Base-by-base conservation (phyloP, 2,329 filamentous ascomycete genomes). In the Grosmannia penicillata region DNA sequence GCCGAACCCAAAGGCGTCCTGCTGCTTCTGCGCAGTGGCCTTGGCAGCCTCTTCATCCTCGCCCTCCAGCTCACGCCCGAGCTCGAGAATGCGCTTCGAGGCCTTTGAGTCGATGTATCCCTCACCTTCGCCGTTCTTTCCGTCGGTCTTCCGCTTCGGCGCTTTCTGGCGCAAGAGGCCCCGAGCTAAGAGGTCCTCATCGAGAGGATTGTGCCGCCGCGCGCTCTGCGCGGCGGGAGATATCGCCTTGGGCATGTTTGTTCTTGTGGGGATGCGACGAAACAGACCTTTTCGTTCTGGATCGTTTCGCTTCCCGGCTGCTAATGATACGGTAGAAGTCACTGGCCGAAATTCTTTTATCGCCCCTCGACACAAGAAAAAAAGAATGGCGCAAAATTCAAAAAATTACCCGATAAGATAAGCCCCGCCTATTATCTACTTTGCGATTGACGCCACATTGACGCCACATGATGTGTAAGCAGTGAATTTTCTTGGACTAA, bases 71-170 rank as follows among this genome's bases (percentile, higher is more conserved):
- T 93, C 84, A 51, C 86, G 82, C 38, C 89, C 87, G 49, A 96
- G 84, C 48, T 81, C 79, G 9, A 37, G 28, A 32, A 37, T 37
- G 11, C 19, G 19, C 36, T 37, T 73, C 42, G 87, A 94, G 18
- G 86, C 78, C 55, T 83, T 87, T 41, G 86, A 78, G 57, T 95
- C 86, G 45, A 96, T 75, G 52, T 81, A 95, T 44, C 82, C 74
- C 43, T 72, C 70, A 41, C 75, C 69, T 9, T 68, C 66, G 24
- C 71, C 67, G 26, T 75, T 70, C 41, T 72, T 72, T 36, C 68
- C 71, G 65, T 68, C 36, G 57, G 68, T 64, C 58, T 77, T 80
- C 49, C 70, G 69, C 63, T 84, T 84, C 48, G 77, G 77, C 23
- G 75, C 68, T 67, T 87, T 78, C 55, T 76, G 76, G 62, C 87